phyloP scores from a whole-genome alignment of 2,329 filamentous ascomycete species.

The Ophiostoma tasmaniense region DNA sequence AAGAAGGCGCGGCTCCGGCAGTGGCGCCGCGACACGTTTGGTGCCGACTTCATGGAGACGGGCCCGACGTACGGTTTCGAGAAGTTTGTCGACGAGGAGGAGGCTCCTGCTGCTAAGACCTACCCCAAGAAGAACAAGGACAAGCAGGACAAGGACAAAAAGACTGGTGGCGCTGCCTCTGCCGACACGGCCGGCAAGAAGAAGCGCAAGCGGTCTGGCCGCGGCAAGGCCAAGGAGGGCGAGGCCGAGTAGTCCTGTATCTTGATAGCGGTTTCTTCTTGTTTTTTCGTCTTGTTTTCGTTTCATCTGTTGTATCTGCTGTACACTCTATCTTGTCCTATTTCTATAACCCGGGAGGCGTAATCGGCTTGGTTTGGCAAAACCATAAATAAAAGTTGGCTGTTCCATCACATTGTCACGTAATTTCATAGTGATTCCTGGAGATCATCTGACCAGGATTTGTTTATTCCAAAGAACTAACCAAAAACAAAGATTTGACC shows the following conservation, averaged over 20 bases:
- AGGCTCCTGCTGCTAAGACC: conserved; percentile 24
- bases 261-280: background rate
- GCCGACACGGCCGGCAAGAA: conserved; percentile 24
- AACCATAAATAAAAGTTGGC: conserved; percentile 11
- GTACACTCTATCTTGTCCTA: background rate
- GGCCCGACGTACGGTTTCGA: conserved; percentile 53
- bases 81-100: conserved; percentile 20
- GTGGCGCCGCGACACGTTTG: conserved; percentile 65
- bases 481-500: background rate
- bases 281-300: background rate
- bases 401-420: background rate
- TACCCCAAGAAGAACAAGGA: conserved; percentile 26
- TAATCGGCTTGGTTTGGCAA: conserved; percentile 12
- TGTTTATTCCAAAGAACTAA: background rate
- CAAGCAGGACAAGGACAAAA: conserved; percentile 21
- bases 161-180: conserved; percentile 12
- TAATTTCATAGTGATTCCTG: too few species aligned
- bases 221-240: conserved; percentile 22
- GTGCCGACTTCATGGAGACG: conserved; percentile 46
- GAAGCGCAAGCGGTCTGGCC: conserved; percentile 44
- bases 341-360: conserved; percentile 8
- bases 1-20: conserved; percentile 88
- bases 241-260: background rate
- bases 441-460: background rate
- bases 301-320: background rate